Conservation (phyloP, 805 yeast genomes). For the Saccharomyces kudriavzevii region DNA sequence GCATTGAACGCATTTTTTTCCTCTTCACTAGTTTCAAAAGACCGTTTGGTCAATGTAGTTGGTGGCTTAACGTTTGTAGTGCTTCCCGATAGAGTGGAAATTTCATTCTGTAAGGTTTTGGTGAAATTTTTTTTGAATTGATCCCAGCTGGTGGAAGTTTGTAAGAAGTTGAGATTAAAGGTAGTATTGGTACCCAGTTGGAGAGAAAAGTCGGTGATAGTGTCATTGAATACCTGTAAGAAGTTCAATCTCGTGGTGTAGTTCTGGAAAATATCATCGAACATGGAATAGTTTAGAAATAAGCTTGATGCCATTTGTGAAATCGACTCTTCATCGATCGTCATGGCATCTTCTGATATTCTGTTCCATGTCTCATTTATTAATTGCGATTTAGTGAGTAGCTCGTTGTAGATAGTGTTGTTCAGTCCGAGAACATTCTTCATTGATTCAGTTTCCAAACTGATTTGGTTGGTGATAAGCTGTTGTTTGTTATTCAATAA, state of each 20-base stretch:
- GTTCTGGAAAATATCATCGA: conserved; percentile 5
- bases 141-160: background rate
- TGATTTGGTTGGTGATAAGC: background rate
- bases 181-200: background rate
- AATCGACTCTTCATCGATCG: conserved; percentile 3
- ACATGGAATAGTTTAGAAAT: conserved; percentile 7
- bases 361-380: conserved; percentile 10
- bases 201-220: background rate
- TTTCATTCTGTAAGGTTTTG: background rate
- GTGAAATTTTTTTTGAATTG: background rate
- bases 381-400: conserved; percentile 10
- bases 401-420: conserved; percentile 4
- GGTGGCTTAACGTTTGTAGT: background rate
- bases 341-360: conserved; percentile 7
- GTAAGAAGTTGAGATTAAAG: background rate
- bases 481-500: background rate
- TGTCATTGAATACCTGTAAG: background rate
- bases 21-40: background rate
- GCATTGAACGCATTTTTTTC: background rate
- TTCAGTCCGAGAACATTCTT: conserved; percentile 4
- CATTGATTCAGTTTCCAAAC: conserved; percentile 3
- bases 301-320: conserved; percentile 3
- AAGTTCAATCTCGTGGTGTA: background rate
- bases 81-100: background rate
- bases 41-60: background rate